Conservation (phyloP, 2,329 filamentous ascomycete genomes). For the Periconia sp. region DNA sequence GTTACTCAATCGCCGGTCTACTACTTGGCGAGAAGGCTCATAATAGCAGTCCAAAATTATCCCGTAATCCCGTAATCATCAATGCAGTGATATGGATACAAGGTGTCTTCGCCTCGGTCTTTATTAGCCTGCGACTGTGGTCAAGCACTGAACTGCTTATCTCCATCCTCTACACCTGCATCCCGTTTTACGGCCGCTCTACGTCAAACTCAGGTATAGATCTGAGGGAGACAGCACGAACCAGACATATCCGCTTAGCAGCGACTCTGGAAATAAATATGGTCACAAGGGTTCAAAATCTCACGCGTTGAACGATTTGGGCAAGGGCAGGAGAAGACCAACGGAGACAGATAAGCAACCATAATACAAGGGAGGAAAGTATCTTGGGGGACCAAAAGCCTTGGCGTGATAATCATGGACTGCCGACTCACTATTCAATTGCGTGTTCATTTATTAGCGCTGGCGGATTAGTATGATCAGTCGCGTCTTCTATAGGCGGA, state of each 20-base stretch:
- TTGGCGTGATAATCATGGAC: background rate
- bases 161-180: slow-evolving; percentile 59
- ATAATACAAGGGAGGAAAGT: slow-evolving; percentile 35
- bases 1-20: too few species aligned
- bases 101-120: slow-evolving; percentile 27
- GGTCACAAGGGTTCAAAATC: background rate
- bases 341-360: slow-evolving; percentile 26
- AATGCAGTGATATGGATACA: slow-evolving; percentile 41
- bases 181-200: slow-evolving; percentile 51
- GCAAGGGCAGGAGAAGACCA: slow-evolving; percentile 22
- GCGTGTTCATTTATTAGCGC: too few species aligned
- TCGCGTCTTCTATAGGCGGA: too few species aligned
- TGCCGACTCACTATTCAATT: slow-evolving; percentile 5
- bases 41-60: slow-evolving; percentile 30
- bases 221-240: slow-evolving; percentile 21
- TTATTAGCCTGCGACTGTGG: slow-evolving; percentile 35
- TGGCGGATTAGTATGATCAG: too few species aligned
- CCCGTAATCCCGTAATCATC: slow-evolving; percentile 27
- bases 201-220: slow-evolving; percentile 40
- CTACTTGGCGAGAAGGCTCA: too few species aligned
- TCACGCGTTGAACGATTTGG: slow-evolving; percentile 6
- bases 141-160: slow-evolving; percentile 51
- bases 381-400: slow-evolving; percentile 27
- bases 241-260: slow-evolving; percentile 25
- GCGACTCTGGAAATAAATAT: slow-evolving; percentile 21